Evolutionary conservation across 768 basidiomycete genomes (phyloP), one percentile per base, ranked within the genome.

Genomic region (Mycena alexandri): DNA sequence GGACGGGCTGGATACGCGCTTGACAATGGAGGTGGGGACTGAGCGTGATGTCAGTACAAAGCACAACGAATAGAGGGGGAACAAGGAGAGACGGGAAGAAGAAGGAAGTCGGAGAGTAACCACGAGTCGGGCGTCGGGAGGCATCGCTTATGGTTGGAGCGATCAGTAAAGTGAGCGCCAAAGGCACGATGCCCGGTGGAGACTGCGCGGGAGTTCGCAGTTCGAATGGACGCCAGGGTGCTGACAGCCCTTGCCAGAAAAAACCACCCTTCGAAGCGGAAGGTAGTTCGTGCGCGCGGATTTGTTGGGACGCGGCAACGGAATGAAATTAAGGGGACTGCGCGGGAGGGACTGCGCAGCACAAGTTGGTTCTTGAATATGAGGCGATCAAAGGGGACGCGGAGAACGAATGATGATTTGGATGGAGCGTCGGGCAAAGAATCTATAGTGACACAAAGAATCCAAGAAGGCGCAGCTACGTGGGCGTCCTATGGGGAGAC

Each of bases 241-340:
- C 47, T 50, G 47, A 19, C 47, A 50, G 21, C 47, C 21, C 47
- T 50, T 50, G 21, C 47, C 47, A 50, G 21, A 50, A 50, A 50
- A 50, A 22, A 50, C n/a, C 47, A 50, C 47, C 47, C 47, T 50
- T 50, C 47, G 47, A 50, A 50, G 47, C 47, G 21, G 47, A 50
- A 50, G n/a, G 47, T 50, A 50, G 47, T 50, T 21, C 47, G 47
- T 50, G 47, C 47, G 47, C 47, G 47, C 47, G 47, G 47, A 50
- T 50, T 50, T 50, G 24, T 50, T 50, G 24, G 47, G 47, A 50
- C 24, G 47, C 47, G 47, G 47, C 47, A 50, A 50, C 47, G 47
- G 21, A 50, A 50, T 50, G 24, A 50, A 50, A 50, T 50, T 22
- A 50, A 50, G 47, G 47, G 24, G 19, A 19, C 7, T 50, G 47